These are phyloP conservation scores for Chalaropsis thielavioides DNA, from an alignment of 2,329 filamentous ascomycete genomes.

Conservation along the genomic window DNA sequence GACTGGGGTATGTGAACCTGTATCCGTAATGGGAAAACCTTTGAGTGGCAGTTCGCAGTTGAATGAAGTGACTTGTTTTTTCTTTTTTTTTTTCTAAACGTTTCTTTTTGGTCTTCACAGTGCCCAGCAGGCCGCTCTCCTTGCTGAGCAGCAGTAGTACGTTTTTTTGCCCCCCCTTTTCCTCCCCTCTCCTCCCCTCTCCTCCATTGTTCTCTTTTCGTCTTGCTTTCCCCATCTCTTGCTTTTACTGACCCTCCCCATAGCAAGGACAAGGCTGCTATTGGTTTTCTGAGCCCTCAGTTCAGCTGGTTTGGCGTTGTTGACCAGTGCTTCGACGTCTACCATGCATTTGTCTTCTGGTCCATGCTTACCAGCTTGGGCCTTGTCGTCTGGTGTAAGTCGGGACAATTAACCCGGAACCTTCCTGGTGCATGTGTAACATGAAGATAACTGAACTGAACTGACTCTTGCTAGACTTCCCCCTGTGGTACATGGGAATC, in stretches of 20 bases:
- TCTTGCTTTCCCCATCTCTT: background rate
- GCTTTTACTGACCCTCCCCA: conserved; percentile 13
- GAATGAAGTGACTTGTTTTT: background rate
- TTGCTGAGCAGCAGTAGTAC: conserved; percentile 15
- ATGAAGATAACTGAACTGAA: background rate
- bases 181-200: background rate
- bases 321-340: conserved; percentile 75
- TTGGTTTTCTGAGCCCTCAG: conserved; percentile 50
- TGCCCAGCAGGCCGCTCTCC: conserved; percentile 15
- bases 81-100: conserved; percentile 20
- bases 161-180: conserved; percentile 29
- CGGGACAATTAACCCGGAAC: background rate
- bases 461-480: conserved; percentile 51
- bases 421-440: background rate
- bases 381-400: conserved; percentile 83
- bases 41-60: conserved; percentile 23
- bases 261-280: conserved; percentile 63
- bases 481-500: conserved; percentile 97
- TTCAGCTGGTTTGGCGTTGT: conserved; percentile 64
- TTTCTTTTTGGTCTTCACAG: conserved; percentile 5
- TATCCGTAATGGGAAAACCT: conserved; percentile 48
- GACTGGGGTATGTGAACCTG: conserved; percentile 97
- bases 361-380: conserved; percentile 81
- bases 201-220: background rate
- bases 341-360: conserved; percentile 97